Base-by-base conservation (phyloP, 2,329 filamentous ascomycete species). In the Aspergillus arachidicola region DNA sequence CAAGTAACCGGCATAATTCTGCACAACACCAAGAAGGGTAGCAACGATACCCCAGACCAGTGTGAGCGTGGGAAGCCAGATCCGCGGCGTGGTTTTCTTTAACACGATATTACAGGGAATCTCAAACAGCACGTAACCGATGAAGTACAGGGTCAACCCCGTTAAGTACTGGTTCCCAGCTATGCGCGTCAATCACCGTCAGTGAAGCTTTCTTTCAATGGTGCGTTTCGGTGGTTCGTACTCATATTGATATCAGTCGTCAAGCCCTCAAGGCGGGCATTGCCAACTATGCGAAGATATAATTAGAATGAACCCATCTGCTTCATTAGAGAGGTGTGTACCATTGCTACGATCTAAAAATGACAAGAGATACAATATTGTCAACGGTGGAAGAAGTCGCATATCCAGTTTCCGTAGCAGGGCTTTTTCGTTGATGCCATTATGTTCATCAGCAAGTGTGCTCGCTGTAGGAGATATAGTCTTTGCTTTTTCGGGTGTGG, bases 11-110 rank as follows among this genome's bases (percentile, higher is more conserved):
- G 76, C 73, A 63, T 84, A 85, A 36, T 79, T 85, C 10, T 79
- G 73, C 2, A 82, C 77, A 19, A 83, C 76, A 38, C 83, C 84
- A 26, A 82, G 76, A 51, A 82, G 76, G 19, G 83, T 80, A n/a
- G 82, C 81, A 57, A 85, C 78, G 32, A 84, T 74, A 3, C 84
- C 84, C 79, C 84, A 86, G 36, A 73, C 45, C 16, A 84, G 71
- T 59, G 81, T 83, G 16, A 79, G 68, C 0, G 77, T 79, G 0
- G 79, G 76, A 1, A 79, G 70, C 76, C 77, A 80, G 26, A 75
- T 71, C 5, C 74, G 74, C 0, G 78, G 78, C 0, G 74, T 77
- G 2, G 77, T 77, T 57, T 68, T 70, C 53, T 79, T 80, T 9
- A 81, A 64, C n/a, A 79, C 64, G 16, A 80, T 74, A 59, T 82